Evolutionary conservation across 306 rosid species (phyloP).

Genomic region (Arachis hypogaea): DNA sequence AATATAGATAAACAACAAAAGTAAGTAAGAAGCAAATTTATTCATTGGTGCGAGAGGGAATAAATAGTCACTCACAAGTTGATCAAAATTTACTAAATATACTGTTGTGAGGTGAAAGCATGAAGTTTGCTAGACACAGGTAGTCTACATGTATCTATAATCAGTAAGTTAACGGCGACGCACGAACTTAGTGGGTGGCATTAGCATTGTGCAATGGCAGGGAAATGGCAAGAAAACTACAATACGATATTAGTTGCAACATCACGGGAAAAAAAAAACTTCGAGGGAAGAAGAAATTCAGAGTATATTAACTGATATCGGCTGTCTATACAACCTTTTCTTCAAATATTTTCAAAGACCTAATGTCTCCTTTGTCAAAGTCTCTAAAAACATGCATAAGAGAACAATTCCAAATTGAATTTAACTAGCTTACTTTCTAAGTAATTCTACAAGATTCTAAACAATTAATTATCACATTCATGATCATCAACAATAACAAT

Average conservation of each 20-base stretch:
- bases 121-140: not conserved
- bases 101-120: slow-evolving; percentile 8
- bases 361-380: no score
- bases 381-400: no score
- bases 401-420: no score
- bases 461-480: no score
- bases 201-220: not conserved
- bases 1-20: not conserved
- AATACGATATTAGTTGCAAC: not conserved
- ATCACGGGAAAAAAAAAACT: not conserved
- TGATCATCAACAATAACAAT: no score
- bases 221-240: not conserved
- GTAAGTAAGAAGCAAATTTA: not conserved
- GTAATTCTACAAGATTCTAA: no score
- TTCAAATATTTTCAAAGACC: no score
- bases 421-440: no score
- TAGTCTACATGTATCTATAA: not conserved
- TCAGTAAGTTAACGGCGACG: not conserved
- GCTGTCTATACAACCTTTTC: no score
- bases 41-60: not conserved
- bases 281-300: not conserved
- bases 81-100: not conserved
- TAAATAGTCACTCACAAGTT: not conserved
- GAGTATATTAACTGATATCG: not conserved
- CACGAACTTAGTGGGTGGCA: not conserved